Evolutionary conservation across 176 grass and related monocot genomes (phyloP).

Genomic region (Carex cristatella): DNA sequence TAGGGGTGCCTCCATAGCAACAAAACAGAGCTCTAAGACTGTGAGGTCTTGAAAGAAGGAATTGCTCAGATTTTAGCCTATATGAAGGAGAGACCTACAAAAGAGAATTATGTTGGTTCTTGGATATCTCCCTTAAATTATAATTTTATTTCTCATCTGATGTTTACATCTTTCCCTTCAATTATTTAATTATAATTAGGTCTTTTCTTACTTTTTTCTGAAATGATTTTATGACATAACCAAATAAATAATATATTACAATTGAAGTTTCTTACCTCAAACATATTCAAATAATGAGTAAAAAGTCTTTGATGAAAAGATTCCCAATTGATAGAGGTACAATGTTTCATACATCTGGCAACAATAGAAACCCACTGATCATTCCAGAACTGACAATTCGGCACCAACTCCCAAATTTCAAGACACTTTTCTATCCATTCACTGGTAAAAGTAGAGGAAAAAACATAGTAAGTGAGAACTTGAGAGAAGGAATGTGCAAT

Average conservation of each 20-base stretch:
- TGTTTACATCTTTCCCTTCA: background rate
- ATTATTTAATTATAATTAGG: background rate
- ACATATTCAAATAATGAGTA: conserved; percentile 88
- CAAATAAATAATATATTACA: background rate
- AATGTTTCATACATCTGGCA: conserved; percentile 74
- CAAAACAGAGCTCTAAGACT: background rate
- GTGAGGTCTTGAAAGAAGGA: conserved; percentile 13
- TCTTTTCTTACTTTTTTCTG: background rate
- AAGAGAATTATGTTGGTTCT: background rate
- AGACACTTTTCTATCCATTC: conserved; percentile 77
- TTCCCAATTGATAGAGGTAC: conserved; percentile 68
- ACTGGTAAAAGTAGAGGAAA: conserved; percentile 31
- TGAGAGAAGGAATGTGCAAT: background rate
- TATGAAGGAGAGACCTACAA: conserved; percentile 25
- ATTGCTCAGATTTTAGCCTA: conserved; percentile 16
- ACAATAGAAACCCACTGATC: conserved; percentile 81
- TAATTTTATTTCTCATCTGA: background rate
- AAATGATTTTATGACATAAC: background rate
- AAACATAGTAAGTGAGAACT: background rate
- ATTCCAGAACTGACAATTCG: conserved; percentile 94
- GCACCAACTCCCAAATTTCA: conserved; percentile 62
- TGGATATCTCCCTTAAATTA: background rate
- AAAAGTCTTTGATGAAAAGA: conserved; percentile 66
- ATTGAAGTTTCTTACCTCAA: conserved; percentile 50
- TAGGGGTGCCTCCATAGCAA: conserved; percentile 5